Conservation (phyloP, 148 eudicot species). For the Rhododendron henanense region DNA sequence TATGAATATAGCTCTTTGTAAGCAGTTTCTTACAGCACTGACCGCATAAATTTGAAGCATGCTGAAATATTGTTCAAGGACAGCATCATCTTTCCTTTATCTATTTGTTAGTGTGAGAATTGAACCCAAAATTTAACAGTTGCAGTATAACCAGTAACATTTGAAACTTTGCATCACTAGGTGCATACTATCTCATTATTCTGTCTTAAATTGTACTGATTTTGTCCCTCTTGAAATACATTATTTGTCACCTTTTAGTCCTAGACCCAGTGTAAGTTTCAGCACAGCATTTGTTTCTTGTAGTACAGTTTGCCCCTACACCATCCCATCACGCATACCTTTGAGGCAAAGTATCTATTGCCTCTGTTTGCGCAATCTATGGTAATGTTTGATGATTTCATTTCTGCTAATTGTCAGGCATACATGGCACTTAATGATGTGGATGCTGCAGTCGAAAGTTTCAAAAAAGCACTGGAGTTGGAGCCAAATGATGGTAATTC, state of each 20-base stretch:
- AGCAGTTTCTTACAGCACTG: neutral
- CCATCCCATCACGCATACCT: neutral
- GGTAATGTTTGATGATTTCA: neutral
- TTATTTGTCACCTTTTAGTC: neutral
- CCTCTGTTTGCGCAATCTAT: neutral
- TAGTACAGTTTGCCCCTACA: neutral
- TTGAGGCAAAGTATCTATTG: neutral
- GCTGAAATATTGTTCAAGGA: neutral
- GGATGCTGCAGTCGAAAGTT: slow-evolving; percentile 76
- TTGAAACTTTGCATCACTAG: neutral
- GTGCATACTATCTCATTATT: neutral
- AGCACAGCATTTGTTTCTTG: neutral
- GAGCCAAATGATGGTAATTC: slow-evolving; percentile 73
- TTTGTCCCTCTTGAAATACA: neutral
- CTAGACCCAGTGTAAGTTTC: neutral
- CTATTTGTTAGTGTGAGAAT: neutral
- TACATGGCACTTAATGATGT: slow-evolving; percentile 62
- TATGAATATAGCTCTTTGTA: neutral
- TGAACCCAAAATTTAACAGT: neutral
- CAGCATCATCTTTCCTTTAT: neutral
- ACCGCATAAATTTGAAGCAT: neutral
- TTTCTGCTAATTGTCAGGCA: slow-evolving; percentile 40
- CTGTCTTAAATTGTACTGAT: neutral
- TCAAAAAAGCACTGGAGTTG: slow-evolving; percentile 58
- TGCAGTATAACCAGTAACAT: neutral